Conservation (phyloP, 441 rosid species). For the Isatis lusitanica region DNA sequence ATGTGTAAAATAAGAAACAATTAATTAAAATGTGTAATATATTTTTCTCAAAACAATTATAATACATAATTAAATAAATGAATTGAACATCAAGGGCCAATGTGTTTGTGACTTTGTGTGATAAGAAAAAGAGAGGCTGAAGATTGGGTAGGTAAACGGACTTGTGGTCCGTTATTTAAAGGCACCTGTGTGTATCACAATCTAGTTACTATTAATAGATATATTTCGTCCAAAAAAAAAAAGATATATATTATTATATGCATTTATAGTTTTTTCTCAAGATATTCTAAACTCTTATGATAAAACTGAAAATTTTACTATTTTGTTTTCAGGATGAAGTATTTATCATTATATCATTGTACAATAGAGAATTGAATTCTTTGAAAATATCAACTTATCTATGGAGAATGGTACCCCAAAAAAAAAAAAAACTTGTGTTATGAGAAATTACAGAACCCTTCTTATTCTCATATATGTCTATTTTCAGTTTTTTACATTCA, state of each 20-base stretch:
- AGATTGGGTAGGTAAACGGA: slow-evolving; percentile 60
- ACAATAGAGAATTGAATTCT: not conserved
- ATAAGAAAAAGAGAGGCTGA: slow-evolving; percentile 26
- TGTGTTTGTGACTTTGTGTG: slow-evolving; percentile 18
- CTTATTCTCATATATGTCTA: too few species aligned
- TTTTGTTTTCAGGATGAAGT: not conserved
- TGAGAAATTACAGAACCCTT: not conserved
- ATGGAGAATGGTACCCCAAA: not conserved
- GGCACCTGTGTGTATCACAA: slow-evolving; percentile 25
- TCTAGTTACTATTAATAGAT: slow-evolving; percentile 34
- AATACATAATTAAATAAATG: not conserved
- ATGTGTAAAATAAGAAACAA: not conserved
- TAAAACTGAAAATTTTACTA: not conserved
- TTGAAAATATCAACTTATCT: not conserved
- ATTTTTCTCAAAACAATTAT: too few species aligned
- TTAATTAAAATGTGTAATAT: not conserved
- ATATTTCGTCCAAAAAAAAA: too few species aligned
- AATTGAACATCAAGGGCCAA: slow-evolving; percentile 29
- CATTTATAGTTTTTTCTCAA: slow-evolving; percentile 1
- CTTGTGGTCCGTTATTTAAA: slow-evolving; percentile 55
- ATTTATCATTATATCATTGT: not conserved
- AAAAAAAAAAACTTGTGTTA: too few species aligned
- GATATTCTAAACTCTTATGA: not conserved
- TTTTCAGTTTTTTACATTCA: not conserved
- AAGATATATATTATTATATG: not conserved